phyloP scores from a whole-genome alignment of 805 yeast genomes.

The Kluyveromyces aestuarii region DNA sequence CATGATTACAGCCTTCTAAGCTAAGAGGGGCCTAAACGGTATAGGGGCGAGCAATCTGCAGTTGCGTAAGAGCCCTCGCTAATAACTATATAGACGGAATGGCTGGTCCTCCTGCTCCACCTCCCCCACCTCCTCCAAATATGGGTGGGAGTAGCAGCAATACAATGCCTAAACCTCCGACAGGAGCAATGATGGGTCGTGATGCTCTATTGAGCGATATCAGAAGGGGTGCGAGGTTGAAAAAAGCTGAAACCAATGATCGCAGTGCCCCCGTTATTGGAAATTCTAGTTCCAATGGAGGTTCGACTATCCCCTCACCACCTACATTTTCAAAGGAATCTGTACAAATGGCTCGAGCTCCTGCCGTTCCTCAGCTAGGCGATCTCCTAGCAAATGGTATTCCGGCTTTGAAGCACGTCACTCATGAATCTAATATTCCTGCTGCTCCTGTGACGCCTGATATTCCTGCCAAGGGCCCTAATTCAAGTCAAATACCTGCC shows the following conservation, averaged over 20 bases:
- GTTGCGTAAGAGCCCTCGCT: neutral
- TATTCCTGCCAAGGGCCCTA: slow-evolving; percentile 21
- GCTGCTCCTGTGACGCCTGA: slow-evolving; percentile 30
- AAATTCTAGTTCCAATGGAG: slow-evolving; percentile 27
- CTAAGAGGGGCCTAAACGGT: neutral
- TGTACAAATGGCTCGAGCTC: slow-evolving; percentile 24
- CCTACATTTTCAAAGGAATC: slow-evolving; percentile 15
- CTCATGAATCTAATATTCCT: slow-evolving; percentile 29
- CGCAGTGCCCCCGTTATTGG: slow-evolving; percentile 52
- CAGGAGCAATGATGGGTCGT: slow-evolving; percentile 31
- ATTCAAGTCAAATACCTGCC: slow-evolving; percentile 18
- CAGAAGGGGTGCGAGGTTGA: slow-evolving; percentile 54
- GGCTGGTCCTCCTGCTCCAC: slow-evolving; percentile 46
- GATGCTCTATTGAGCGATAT: slow-evolving; percentile 72
- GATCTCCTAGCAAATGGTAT: slow-evolving; percentile 56
- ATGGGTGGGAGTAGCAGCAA: slow-evolving; percentile 25
- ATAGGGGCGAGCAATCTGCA: neutral
- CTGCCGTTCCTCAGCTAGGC: slow-evolving; percentile 26
- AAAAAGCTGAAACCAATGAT: slow-evolving; percentile 57
- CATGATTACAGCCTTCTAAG: neutral
- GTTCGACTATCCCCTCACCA: slow-evolving; percentile 17
- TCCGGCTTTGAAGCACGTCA: slow-evolving; percentile 53
- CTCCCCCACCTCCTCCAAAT: slow-evolving; percentile 44
- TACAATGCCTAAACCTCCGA: slow-evolving; percentile 27
- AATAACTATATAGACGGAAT: slow-evolving; percentile 15